These are phyloP conservation scores for Torulaspora globosa DNA, from an alignment of 1,139 yeast species.

Conservation along the genomic window DNA sequence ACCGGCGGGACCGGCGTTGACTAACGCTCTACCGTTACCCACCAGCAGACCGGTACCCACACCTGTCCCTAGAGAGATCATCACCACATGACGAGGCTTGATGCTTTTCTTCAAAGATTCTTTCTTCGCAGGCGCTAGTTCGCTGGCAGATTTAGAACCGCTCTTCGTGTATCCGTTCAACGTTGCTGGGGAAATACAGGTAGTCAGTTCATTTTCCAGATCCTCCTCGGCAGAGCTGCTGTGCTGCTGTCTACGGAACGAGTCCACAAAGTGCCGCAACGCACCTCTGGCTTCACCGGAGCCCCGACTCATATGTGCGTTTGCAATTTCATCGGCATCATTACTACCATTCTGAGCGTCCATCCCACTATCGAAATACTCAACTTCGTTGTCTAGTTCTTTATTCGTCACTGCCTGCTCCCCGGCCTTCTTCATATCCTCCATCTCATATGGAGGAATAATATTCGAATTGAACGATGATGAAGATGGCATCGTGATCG, in stretches of 20 bases:
- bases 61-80: slow-evolving; percentile 82
- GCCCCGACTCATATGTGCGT: neutral
- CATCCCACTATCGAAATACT: slow-evolving; percentile 21
- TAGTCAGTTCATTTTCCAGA: slow-evolving; percentile 15
- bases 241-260: slow-evolving; percentile 31
- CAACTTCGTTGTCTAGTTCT: slow-evolving; percentile 23
- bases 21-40: slow-evolving; percentile 67
- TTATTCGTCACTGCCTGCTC: slow-evolving; percentile 9
- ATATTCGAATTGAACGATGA: slow-evolving; percentile 3
- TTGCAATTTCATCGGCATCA: neutral
- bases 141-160: slow-evolving; percentile 4
- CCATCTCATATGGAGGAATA: slow-evolving; percentile 16
- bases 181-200: slow-evolving; percentile 16
- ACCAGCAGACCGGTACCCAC: slow-evolving; percentile 77
- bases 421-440: slow-evolving; percentile 15
- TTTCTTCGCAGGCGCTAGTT: slow-evolving; percentile 9
- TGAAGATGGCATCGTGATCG: slow-evolving; percentile 7
- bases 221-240: slow-evolving; percentile 11
- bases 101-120: slow-evolving; percentile 46
- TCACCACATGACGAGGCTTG: slow-evolving; percentile 50
- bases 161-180: slow-evolving; percentile 10
- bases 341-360: slow-evolving; percentile 7
- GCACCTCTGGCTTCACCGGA: slow-evolving; percentile 1
- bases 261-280: slow-evolving; percentile 26
- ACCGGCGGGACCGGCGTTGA: slow-evolving; percentile 78